Base-by-base conservation (phyloP, 805 yeast genomes). In the Nakazawaea wickerhamii region DNA sequence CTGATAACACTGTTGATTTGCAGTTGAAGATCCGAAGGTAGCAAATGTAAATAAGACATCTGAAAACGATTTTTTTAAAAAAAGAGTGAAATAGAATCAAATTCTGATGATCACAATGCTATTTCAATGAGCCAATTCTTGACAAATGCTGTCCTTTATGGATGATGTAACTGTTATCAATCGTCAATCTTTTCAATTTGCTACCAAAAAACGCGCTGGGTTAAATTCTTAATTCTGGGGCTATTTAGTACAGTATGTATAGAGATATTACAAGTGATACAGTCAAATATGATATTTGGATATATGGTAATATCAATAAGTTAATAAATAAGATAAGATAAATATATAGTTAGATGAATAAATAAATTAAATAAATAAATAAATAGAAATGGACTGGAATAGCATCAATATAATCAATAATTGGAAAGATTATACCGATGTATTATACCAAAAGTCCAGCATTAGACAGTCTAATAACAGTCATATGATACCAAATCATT, bases 1-100 rank as follows among this genome's bases (percentile, higher is more conserved):
- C 52, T 35, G 5, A 61, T 50, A 26, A 52, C 50, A 36, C 51
- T 57, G 35, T 54, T 54, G 14, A 61, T 55, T 40, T 59, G 56
- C 9, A 46, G 43, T 36, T 54, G 55, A 30, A 61, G 40, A 26
- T 47, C 46, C 19, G 55, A 45, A 7, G 64, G 64, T 17, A 60
- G 27, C 9, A 25, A 11, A 14, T 28, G 25, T 6, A 22, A 5
- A 17, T 19, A 36, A 11, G 34, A 27, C 46, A 38, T 32, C 18
- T 15, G n/a, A n/a, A n/a, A n/a, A 22, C 15, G n/a, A 25, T 13
- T 21, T 21, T 17, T 14, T 38, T 38, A 10, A n/a, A 13, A 32
- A 17, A 25, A 25, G 27, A 25, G 27, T 25, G 27, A 25, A 13
- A 25, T 25, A 9, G 27, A 9, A 13, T 25, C 3, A 13, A 25